phyloP scores from a whole-genome alignment of 345 rosid genomes.

The Citrus unshiu region DNA sequence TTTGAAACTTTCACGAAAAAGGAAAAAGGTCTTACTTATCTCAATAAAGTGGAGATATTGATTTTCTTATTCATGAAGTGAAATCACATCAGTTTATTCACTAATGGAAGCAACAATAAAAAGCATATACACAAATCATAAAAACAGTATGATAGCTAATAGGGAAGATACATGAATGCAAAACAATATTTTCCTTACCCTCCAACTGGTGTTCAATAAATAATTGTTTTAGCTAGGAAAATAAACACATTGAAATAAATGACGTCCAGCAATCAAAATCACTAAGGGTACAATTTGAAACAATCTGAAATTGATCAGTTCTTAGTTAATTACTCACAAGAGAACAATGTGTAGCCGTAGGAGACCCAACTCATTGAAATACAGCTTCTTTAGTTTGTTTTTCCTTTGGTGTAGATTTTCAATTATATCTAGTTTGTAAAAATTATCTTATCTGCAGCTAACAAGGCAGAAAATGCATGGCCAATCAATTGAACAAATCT shows the following conservation, averaged over 20 bases:
- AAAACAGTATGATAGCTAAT: neutral
- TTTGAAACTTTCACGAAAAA: neutral
- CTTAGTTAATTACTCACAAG: neutral
- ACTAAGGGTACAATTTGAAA: neutral
- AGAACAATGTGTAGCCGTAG: neutral
- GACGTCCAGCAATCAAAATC: neutral
- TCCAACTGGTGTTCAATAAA: neutral
- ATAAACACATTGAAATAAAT: neutral
- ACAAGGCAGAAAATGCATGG: neutral
- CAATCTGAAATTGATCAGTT: neutral
- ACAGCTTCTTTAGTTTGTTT: neutral
- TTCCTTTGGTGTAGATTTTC: neutral
- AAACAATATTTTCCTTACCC: neutral
- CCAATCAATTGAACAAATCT: neutral
- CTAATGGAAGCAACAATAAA: neutral
- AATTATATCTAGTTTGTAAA: neutral
- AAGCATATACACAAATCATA: neutral
- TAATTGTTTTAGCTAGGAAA: neutral
- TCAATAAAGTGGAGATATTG: neutral
- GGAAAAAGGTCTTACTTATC: neutral
- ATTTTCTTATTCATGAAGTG: neutral
- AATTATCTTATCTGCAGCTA: neutral
- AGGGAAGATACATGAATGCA: neutral
- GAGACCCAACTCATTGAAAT: neutral
- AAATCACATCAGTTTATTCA: neutral